These are phyloP conservation scores for Candida berthetii DNA, from an alignment of 805 yeast genomes.

Conservation along the genomic window DNA sequence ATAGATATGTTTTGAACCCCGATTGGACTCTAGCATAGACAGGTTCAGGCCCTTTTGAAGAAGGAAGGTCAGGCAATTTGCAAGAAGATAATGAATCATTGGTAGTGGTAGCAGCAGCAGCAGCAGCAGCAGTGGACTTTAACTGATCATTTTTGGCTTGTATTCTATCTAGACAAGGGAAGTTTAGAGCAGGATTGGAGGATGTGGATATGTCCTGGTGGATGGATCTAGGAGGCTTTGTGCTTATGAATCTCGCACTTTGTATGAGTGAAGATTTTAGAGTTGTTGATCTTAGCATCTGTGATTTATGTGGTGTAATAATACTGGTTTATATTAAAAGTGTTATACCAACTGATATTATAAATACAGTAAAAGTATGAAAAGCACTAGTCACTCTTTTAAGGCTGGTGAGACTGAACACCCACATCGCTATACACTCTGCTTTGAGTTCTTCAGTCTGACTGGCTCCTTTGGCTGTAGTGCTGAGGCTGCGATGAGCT, in stretches of 20 bases:
- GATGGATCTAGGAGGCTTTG: background rate
- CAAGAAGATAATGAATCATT: conserved; percentile 3
- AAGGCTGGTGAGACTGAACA: background rate
- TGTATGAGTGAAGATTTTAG: background rate
- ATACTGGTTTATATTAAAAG: too few species aligned
- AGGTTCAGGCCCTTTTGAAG: conserved; percentile 73
- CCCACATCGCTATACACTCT: too few species aligned
- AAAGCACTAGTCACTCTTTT: background rate
- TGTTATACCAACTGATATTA: too few species aligned
- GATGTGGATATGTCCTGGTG: conserved; percentile 12
- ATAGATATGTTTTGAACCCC: conserved; percentile 58
- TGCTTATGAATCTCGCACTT: background rate
- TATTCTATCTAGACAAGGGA: conserved; percentile 80
- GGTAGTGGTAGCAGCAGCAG: conserved; percentile 3
- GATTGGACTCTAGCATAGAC: conserved; percentile 62
- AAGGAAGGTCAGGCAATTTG: conserved; percentile 66
- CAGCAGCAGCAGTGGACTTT: background rate
- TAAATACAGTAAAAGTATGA: too few species aligned
- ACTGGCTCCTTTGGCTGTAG: too few species aligned
- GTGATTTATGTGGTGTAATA: too few species aligned
- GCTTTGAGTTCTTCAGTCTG: too few species aligned
- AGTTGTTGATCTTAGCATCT: too few species aligned
- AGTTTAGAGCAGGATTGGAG: conserved; percentile 64
- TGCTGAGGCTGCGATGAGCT: too few species aligned
- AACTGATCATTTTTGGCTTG: conserved; percentile 45